phyloP scores from a whole-genome alignment of 2,329 filamentous ascomycete genomes.

The Trichoderma sp. region DNA sequence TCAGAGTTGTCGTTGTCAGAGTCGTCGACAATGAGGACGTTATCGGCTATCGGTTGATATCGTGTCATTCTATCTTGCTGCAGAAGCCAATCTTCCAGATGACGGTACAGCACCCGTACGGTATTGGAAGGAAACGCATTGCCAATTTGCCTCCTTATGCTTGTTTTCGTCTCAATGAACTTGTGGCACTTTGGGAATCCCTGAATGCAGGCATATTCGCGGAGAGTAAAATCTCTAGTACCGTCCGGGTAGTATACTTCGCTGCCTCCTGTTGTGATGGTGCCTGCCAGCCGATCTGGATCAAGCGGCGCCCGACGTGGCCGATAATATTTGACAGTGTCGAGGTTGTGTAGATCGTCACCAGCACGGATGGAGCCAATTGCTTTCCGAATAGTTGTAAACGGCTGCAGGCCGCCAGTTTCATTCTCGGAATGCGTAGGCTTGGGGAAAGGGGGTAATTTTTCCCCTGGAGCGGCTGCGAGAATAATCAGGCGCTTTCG shows the following conservation, averaged over 20 bases:
- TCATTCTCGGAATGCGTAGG: conserved; percentile 55
- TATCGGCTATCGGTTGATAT: conserved; percentile 22
- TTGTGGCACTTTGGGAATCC: conserved; percentile 63
- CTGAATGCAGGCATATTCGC: conserved; percentile 68
- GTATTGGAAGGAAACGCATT: conserved; percentile 72
- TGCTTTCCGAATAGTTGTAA: conserved; percentile 45
- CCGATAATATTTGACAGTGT: conserved; percentile 28
- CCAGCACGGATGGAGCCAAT: conserved; percentile 35
- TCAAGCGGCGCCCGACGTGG: conserved; percentile 43
- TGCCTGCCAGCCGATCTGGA: conserved; percentile 48
- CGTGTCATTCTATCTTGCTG: conserved; percentile 39
- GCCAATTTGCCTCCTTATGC: conserved; percentile 65
- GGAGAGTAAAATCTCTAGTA: conserved; percentile 58
- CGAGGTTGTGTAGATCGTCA: conserved; percentile 43
- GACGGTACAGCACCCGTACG: conserved; percentile 49
- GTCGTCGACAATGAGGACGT: conserved; percentile 29
- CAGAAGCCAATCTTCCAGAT: conserved; percentile 48
- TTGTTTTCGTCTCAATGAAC: conserved; percentile 48
- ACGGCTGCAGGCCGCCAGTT: conserved; percentile 36
- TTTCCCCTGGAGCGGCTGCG: conserved; percentile 65
- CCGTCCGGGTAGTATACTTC: conserved; percentile 66
- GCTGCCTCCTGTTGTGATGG: conserved; percentile 64
- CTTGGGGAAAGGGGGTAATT: conserved; percentile 62
- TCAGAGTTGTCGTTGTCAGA: conserved; percentile 28
- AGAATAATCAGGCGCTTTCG: conserved; percentile 56